Percentiles rank a stretch among this genome's conserved stretches.
phyloP scores from a whole-genome alignment of 768 basidiomycete genomes.

The Albatrellus ellisii region DNA sequence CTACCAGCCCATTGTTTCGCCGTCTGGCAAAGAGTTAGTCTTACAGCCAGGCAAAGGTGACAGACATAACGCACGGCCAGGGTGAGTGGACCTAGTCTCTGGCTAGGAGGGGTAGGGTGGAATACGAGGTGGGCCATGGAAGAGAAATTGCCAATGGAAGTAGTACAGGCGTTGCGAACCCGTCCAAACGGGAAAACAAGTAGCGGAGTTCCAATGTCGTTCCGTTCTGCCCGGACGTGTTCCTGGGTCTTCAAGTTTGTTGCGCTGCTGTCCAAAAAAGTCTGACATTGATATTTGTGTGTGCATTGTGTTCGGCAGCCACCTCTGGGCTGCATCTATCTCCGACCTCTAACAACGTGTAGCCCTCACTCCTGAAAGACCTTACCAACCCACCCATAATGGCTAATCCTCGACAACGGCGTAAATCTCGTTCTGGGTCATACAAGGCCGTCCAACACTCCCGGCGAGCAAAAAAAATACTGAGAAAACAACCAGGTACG shows the following conservation, averaged over 20 bases:
- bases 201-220: background rate
- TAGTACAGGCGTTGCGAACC: too few relatives aligned
- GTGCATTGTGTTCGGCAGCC: too few relatives aligned
- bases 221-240: too few relatives aligned
- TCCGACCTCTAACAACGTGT: too few relatives aligned
- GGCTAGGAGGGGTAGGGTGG: conserved; percentile 18
- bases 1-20: conserved; percentile 41
- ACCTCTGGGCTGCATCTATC: too few relatives aligned
- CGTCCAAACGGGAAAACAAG: too few relatives aligned
- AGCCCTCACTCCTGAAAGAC: too few relatives aligned
- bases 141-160: conserved; percentile 1
- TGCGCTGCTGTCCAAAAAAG: too few relatives aligned
- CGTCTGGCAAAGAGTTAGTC: conserved; percentile 13
- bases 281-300: too few relatives aligned
- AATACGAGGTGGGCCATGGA: conserved; percentile 25
- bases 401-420: conserved; percentile 91
- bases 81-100: conserved; percentile 11
- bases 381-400: too few relatives aligned
- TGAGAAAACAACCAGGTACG: conserved; percentile 70
- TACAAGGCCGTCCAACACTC: conserved; percentile 66
- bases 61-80: conserved; percentile 12
- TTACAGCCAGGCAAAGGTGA: background rate
- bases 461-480: conserved; percentile 55
- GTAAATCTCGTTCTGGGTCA: conserved; percentile 70
- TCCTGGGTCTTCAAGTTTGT: too few relatives aligned